These are phyloP conservation scores for Metschnikowia shivogae DNA, from an alignment of 805 yeast genomes.

Conservation along the genomic window DNA sequence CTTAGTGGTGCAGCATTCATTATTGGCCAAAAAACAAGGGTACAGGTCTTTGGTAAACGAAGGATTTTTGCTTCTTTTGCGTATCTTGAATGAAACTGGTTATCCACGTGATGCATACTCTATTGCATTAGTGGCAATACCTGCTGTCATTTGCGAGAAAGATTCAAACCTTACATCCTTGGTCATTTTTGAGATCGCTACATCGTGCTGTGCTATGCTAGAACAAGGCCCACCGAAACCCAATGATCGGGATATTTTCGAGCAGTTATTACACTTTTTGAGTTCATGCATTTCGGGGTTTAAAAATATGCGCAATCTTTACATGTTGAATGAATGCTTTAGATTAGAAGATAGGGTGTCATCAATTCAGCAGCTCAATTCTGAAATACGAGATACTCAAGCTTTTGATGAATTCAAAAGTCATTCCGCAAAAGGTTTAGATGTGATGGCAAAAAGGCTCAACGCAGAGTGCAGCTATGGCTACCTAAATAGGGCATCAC, in stretches of 20 bases:
- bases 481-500: conserved; percentile 4
- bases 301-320: conserved; percentile 34
- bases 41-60: conserved; percentile 43
- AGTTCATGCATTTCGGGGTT: conserved; percentile 45
- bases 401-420: conserved; percentile 12
- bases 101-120: conserved; percentile 41
- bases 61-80: conserved; percentile 43
- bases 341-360: conserved; percentile 27
- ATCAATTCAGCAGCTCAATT: conserved; percentile 2
- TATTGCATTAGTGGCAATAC: conserved; percentile 41
- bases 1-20: conserved; percentile 45
- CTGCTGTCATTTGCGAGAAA: conserved; percentile 40
- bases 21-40: conserved; percentile 45
- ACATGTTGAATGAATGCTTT: conserved; percentile 38
- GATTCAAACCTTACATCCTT: conserved; percentile 35
- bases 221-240: not conserved
- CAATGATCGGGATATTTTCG: conserved; percentile 20
- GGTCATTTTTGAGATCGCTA: conserved; percentile 31
- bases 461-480: conserved; percentile 11
- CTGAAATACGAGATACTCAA: conserved; percentile 5
- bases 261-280: conserved; percentile 34
- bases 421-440: conserved; percentile 14
- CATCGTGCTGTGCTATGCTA: conserved; percentile 20
- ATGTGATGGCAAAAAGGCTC: conserved; percentile 9
- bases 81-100: conserved; percentile 40